Evolutionary conservation across 495 filamentous ascomycete species (phyloP).

Genomic region (Penicillium pulvis): DNA sequence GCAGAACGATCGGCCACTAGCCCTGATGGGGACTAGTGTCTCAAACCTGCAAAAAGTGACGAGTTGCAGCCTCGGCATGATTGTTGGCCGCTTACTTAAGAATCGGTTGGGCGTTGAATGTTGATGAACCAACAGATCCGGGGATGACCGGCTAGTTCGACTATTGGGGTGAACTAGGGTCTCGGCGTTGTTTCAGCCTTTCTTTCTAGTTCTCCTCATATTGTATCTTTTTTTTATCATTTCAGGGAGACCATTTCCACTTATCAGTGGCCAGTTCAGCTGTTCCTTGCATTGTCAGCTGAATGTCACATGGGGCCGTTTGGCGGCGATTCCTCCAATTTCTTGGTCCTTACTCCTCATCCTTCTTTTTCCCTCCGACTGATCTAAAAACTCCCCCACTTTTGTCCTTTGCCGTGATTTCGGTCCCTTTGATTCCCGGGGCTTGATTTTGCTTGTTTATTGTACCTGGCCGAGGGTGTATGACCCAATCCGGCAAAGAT

Average conservation of each 20-base stretch:
- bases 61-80: neutral
- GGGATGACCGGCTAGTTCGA: conserved; percentile 7
- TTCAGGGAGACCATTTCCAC: neutral
- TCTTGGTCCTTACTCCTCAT: conserved; percentile 27
- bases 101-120: conserved; percentile 27
- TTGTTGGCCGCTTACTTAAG: conserved; percentile 21
- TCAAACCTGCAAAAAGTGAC: neutral
- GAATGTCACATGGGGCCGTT: conserved; percentile 49
- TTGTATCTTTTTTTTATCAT: conserved; percentile 12
- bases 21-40: conserved; percentile 7
- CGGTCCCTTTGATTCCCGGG: conserved; percentile 8
- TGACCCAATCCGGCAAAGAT: conserved; percentile 51
- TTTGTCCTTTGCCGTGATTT: neutral
- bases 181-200: conserved; percentile 1
- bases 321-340: conserved; percentile 37
- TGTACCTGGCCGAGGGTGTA: conserved; percentile 19
- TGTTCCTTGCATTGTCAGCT: conserved; percentile 31
- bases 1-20: conserved; percentile 27
- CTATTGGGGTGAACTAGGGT: neutral
- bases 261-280: conserved; percentile 21
- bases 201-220: conserved; percentile 1
- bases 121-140: conserved; percentile 23
- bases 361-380: conserved; percentile 16
- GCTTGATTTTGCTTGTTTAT: conserved; percentile 10
- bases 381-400: conserved; percentile 7